Percentiles rank a stretch among this genome's conserved stretches.
These are phyloP conservation scores for Russula earlei DNA, from an alignment of 768 basidiomycete species.

Conservation along the genomic window DNA sequence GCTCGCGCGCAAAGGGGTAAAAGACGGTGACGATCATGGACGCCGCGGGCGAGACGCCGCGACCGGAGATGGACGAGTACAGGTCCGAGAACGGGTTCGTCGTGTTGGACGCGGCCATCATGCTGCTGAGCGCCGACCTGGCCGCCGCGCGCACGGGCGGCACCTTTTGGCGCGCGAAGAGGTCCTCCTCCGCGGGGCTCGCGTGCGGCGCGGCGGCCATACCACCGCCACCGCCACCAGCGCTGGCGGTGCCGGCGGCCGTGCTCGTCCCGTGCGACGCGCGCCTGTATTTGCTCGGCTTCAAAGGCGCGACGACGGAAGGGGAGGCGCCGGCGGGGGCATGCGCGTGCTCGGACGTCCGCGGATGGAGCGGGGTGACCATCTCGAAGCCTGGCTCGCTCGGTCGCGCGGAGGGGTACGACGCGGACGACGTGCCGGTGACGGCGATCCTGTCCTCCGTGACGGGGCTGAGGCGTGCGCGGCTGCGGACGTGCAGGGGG, in stretches of 20 bases:
- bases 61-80: slow-evolving; percentile 79
- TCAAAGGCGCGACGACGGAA: no score
- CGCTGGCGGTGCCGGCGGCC: background rate
- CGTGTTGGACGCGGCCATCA: slow-evolving; percentile 54
- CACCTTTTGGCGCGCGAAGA: slow-evolving; percentile 48
- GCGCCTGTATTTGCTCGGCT: slow-evolving; percentile 7
- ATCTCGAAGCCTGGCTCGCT: slow-evolving; percentile 46
- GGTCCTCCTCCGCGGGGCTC: slow-evolving; percentile 17
- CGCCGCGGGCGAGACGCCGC: slow-evolving; percentile 47
- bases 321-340: background rate
- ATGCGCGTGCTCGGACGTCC: slow-evolving; percentile 11
- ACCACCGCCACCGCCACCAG: no score
- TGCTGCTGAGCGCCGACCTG: slow-evolving; percentile 60
- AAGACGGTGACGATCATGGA: slow-evolving; percentile 63
- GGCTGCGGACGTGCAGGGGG: slow-evolving; percentile 29
- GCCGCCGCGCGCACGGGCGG: slow-evolving; percentile 30
- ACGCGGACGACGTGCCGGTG: background rate
- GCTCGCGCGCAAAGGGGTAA: slow-evolving; percentile 71
- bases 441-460: slow-evolving; percentile 14
- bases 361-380: slow-evolving; percentile 34
- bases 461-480: slow-evolving; percentile 53
- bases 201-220: no score
- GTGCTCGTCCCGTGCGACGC: slow-evolving; percentile 15
- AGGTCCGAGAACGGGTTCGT: slow-evolving; percentile 84
- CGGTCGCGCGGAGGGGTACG: slow-evolving; percentile 24